These are phyloP conservation scores for Termitomyces titanicus DNA, from an alignment of 768 basidiomycete species.

Conservation along the genomic window DNA sequence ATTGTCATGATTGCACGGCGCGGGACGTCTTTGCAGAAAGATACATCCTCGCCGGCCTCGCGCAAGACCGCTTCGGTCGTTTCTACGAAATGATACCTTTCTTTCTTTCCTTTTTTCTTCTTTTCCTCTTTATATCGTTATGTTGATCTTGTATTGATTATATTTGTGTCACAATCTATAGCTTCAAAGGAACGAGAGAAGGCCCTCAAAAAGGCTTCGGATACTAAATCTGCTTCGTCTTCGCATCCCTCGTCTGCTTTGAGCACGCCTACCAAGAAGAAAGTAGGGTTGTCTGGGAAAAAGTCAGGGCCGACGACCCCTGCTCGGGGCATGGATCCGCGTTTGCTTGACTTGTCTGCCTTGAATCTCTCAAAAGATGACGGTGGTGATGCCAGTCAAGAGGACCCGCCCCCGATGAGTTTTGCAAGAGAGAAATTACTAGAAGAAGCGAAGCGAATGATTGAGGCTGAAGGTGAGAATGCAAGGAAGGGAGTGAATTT, in stretches of 20 bases:
- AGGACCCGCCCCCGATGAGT: constrained; percentile 59
- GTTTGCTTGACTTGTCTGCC: constrained; percentile 69
- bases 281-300: constrained; percentile 31
- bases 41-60: constrained; percentile 15
- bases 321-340: constrained; percentile 43
- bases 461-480: constrained; percentile 44
- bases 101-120: constrained; percentile 12
- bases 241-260: constrained; percentile 44
- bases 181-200: constrained; percentile 81
- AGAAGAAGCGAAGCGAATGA: constrained; percentile 63
- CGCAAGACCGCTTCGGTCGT: constrained; percentile 19
- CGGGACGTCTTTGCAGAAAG: constrained; percentile 56
- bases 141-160: constrained; percentile 31
- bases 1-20: constrained; percentile 76
- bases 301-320: constrained; percentile 43
- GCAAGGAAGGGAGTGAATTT: constrained; percentile 75
- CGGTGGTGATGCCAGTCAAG: constrained; percentile 35
- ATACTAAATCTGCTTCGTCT: constrained; percentile 37
- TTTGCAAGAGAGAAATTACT: constrained; percentile 79
- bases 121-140: constrained; percentile 20
- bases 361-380: constrained; percentile 59
- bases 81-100: constrained; percentile 18
- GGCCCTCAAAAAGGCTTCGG: constrained; percentile 48
- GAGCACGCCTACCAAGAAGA: constrained; percentile 40
- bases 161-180: constrained; percentile 44